Evolutionary conservation across 2,329 filamentous ascomycete species (phyloP), one percentile per base, ranked within the genome.

Genomic region (Fusarium praegraminearum): DNA sequence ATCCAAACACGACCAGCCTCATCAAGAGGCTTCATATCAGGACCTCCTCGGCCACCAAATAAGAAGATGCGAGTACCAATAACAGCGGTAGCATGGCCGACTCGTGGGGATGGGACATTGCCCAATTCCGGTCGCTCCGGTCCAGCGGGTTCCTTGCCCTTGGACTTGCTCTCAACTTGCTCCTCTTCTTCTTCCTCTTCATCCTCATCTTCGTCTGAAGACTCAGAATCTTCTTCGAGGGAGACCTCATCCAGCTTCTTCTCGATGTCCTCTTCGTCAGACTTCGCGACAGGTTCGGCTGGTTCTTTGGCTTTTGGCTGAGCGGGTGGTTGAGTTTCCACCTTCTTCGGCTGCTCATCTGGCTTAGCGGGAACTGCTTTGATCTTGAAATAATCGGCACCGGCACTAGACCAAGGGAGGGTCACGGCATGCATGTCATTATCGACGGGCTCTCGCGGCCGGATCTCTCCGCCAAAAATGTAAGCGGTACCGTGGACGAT

Each of bases 381-480:
- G 74, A 90, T 82, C 60, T 80, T 79, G 74, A 85, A 86, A 79
- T 89, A 90, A 75, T 91, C 89, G 67, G 87, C 85, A 2, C 83
- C 81, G 26, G 86, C 85, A 63, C 82, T 83, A 77, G 84, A 87
- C 70, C 84, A 86, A 7, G 88, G 86, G 24, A 93, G 80, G 1
- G 84, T 83, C 47, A 95, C 75, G 55, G 88, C 81, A 76, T 94
- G 90, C 77, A 96, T 85, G 71, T 89, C 84, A 75, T 93, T 93
- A 80, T 94, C 91, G 58, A 90, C 85, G 9, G 91, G 90, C 75
- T 92, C 82, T 49, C 89, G 84, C 5, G 91, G 85, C 46, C 83
- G 80, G 60, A 90, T 79, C 78, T 96, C 93, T 70, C 93, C 93
- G 63, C 93, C 93, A 75, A 94, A 97, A 73, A 97, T 84, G 78